Conservation (phyloP, 1,284 basidiomycete species). For the Leccinum insolens region DNA sequence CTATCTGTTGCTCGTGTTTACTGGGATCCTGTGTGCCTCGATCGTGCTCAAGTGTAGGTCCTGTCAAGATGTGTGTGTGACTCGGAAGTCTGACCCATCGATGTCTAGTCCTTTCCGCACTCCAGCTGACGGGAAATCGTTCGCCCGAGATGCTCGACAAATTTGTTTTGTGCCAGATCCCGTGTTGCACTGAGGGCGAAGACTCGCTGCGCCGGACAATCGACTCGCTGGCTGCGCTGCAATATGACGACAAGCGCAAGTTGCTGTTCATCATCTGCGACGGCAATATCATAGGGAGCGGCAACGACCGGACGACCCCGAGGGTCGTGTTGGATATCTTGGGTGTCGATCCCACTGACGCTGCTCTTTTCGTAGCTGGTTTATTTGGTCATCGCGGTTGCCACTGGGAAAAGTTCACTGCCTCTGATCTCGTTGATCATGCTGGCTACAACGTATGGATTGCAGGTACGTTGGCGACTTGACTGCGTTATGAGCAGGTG, state of each 20-base stretch:
- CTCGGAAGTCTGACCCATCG: background rate
- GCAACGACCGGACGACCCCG: too few relatives aligned
- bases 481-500: background rate
- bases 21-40: conserved; percentile 80
- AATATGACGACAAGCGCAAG: too few relatives aligned
- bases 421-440: conserved; percentile 90
- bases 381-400: conserved; percentile 85
- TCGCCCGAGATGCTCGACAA: too few relatives aligned
- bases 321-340: too few relatives aligned
- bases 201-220: too few relatives aligned
- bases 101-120: too few relatives aligned
- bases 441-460: conserved; percentile 82
- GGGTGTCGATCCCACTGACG: conserved; percentile 7
- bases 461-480: conserved; percentile 61
- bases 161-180: too few relatives aligned
- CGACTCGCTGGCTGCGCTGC: too few relatives aligned
- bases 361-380: conserved; percentile 52
- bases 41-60: conserved; percentile 81
- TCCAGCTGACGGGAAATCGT: too few relatives aligned
- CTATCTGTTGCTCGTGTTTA: conserved; percentile 81
- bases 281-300: too few relatives aligned
- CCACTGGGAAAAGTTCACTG: conserved; percentile 70
- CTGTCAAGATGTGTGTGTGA: background rate
- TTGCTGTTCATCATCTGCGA: too few relatives aligned
- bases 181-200: too few relatives aligned